Conservation (phyloP, 768 basidiomycete species). For the Tulasnella sp. region DNA sequence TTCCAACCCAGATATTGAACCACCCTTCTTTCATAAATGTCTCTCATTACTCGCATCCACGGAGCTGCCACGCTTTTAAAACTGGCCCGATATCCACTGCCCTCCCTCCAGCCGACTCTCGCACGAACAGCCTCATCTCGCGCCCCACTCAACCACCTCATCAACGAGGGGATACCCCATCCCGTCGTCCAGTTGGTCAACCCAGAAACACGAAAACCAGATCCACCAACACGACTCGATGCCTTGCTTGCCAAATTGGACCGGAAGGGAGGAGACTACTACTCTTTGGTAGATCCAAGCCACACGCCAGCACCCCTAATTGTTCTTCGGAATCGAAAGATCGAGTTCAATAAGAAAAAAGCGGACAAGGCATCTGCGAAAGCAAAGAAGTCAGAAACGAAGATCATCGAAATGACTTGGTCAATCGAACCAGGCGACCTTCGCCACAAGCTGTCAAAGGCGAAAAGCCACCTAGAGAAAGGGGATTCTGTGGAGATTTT, state of each 20-base stretch:
- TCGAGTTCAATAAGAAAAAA: constrained; percentile 40
- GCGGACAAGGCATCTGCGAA: constrained; percentile 29
- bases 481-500: constrained; percentile 56
- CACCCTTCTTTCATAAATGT: neutral
- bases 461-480: constrained; percentile 53
- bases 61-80: neutral
- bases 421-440: constrained; percentile 55
- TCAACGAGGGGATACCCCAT: constrained; percentile 45
- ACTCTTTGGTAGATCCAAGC: constrained; percentile 51
- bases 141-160: neutral
- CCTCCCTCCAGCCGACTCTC: neutral
- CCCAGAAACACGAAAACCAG: constrained; percentile 42
- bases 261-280: constrained; percentile 39
- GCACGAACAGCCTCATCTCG: neutral
- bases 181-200: constrained; percentile 47
- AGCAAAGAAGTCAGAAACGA: constrained; percentile 40
- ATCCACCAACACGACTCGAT: constrained; percentile 38
- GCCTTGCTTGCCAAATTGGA: constrained; percentile 48
- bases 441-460: constrained; percentile 61
- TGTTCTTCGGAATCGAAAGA: constrained; percentile 41
- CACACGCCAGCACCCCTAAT: constrained; percentile 59
- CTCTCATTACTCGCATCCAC: neutral
- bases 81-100: neutral
- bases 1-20: neutral
- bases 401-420: constrained; percentile 75